Percentiles rank a stretch among this genome's conserved stretches.
Evolutionary conservation across 805 yeast genomes (phyloP).

Genomic region (Suhomyces sp.): DNA sequence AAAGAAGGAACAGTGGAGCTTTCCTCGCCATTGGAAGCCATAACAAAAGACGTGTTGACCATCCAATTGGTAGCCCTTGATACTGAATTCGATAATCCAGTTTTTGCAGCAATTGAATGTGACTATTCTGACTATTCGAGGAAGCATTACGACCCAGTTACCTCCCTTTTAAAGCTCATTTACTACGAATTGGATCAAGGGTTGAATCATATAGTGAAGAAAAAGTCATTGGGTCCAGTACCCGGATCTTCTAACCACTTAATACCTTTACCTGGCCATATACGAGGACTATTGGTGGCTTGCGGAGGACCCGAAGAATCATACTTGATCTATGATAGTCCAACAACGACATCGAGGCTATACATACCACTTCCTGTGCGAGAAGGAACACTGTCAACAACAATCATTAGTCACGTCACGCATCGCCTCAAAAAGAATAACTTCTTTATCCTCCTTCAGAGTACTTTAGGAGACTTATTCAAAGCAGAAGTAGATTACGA

Average conservation of each 20-base stretch:
- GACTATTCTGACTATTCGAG: constrained; percentile 41
- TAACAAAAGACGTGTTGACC: constrained; percentile 50
- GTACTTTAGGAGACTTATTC: constrained; percentile 70
- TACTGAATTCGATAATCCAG: constrained; percentile 78
- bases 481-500: constrained; percentile 54
- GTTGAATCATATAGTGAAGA: constrained; percentile 65
- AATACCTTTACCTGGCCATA: constrained; percentile 68
- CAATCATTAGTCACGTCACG: constrained; percentile 55
- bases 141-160: constrained; percentile 10
- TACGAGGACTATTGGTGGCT: constrained; percentile 69
- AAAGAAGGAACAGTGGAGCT: constrained; percentile 46
- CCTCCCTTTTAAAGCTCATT: constrained; percentile 37
- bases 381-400: constrained; percentile 16
- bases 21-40: constrained; percentile 75
- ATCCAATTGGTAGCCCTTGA: constrained; percentile 61
- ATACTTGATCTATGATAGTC: constrained; percentile 50
- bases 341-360: constrained; percentile 19
- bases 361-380: constrained; percentile 59
- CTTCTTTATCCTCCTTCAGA: constrained; percentile 72
- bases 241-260: constrained; percentile 47
- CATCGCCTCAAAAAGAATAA: constrained; percentile 61
- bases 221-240: constrained; percentile 13
- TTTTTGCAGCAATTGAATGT: constrained; percentile 77
- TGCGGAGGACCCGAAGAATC: constrained; percentile 38
- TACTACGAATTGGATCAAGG: constrained; percentile 87